A percentile compares a stretch with the other conserved stretches of the same genome.
These are phyloP conservation scores for Simplicillium sp. DNA, from an alignment of 2,329 filamentous ascomycete species.

Conservation along the genomic window DNA sequence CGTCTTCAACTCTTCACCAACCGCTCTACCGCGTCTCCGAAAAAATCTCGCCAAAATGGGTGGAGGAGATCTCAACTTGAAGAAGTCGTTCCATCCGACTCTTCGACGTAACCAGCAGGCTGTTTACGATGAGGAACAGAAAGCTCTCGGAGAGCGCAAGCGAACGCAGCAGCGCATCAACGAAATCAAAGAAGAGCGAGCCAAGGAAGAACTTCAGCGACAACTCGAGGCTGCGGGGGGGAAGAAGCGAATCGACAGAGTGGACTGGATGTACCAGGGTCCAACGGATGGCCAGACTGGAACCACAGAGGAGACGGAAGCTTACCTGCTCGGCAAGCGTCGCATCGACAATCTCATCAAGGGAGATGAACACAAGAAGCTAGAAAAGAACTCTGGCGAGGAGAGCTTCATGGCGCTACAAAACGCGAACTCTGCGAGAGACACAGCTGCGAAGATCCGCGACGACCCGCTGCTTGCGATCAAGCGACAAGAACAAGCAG, in stretches of 20 bases:
- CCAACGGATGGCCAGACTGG: constrained; percentile 69
- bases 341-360: constrained; percentile 77
- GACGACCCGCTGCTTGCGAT: constrained; percentile 90
- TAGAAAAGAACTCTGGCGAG: constrained; percentile 63
- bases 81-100: constrained; percentile 90
- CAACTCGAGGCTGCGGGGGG: constrained; percentile 86
- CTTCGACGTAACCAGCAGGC: constrained; percentile 83
- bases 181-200: constrained; percentile 87
- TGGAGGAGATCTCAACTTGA: constrained; percentile 88
- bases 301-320: constrained; percentile 82
- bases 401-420: constrained; percentile 53
- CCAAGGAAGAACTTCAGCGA: constrained; percentile 82
- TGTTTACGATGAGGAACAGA: constrained; percentile 87
- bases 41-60: constrained; percentile 55
- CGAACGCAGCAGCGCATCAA: constrained; percentile 84
- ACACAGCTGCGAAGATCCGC: constrained; percentile 77
- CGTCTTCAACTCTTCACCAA: constrained; percentile 2
- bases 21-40: background rate
- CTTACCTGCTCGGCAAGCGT: constrained; percentile 84
- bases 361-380: constrained; percentile 68
- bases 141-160: constrained; percentile 90
- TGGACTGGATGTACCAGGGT: constrained; percentile 98
- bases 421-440: constrained; percentile 64
- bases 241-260: constrained; percentile 67
- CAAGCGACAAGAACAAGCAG: constrained; percentile 80